Base-by-base conservation (phyloP, 257 asterid genomes). In the Marsdenia floribunda region DNA sequence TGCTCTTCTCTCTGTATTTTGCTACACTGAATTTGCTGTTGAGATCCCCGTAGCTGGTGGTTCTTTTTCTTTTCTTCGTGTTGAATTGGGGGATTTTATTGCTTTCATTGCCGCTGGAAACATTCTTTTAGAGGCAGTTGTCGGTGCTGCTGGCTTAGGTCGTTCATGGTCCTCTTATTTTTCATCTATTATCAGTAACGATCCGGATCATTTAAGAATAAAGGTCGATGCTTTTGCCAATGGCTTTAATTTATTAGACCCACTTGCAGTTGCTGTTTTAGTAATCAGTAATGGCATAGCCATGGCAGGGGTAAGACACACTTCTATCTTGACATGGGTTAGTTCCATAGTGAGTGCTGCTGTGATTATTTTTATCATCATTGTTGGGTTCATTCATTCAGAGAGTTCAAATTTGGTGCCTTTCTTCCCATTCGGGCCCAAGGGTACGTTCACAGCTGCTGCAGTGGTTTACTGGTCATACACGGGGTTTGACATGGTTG, bases 381-480 rank as follows among this genome's bases (percentile, higher is more conserved):
- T 92, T 47, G 91, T 89, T 44, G 98, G 97, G 5, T 93, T 93
- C 63, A 22, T 90, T 33, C 89, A 86, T 55, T 93, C 87, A 0
- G 83, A 87, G 65, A 75, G 73, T 13, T 85, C 87, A 13, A 91
- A 92, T 82, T 72, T 94, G 82, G 80, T 75, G 14, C 98, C 98
- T 0, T 94, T 94, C 68, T 83, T 87, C 77, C 99, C 99, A 0
- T 80, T 70, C 52, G 99, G 99, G 4, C 85, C 90, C 0, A 83
- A 83, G 22, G 97, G 99, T 11, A 87, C 87, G 22, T 88, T 94
- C 81, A 83, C 88, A 2, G 98, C 99, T 16, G 90, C 98, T 9
- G 98, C 99, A 1, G 89, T 92, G 2, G 98, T 94, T 68, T 94
- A 79, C 77, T 94, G 99, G 99, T 94, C 99, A 3, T 94, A 94